phyloP scores from a whole-genome alignment of 108 stramenopile genomes.

The Chaetoceros tenuissimus region DNA sequence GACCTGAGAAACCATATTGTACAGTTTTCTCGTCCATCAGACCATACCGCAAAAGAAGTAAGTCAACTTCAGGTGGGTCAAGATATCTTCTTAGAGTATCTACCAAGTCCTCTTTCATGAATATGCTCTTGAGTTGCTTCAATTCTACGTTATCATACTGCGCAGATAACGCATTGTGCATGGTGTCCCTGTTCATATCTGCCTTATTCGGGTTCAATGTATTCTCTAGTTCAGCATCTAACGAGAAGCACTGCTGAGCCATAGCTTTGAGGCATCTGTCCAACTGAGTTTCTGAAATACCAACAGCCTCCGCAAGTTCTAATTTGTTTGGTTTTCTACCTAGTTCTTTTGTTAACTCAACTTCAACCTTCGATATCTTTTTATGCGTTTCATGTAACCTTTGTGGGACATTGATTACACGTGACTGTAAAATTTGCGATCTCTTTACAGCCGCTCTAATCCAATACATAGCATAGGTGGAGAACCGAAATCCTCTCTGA shows the following conservation, averaged over 20 bases:
- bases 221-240: slow-evolving; percentile 56
- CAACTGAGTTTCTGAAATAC: slow-evolving; percentile 54
- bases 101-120: slow-evolving; percentile 62
- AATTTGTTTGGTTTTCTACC: slow-evolving; percentile 45
- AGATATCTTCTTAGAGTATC: slow-evolving; percentile 46
- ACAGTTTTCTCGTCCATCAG: slow-evolving; percentile 43
- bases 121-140: slow-evolving; percentile 26
- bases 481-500: slow-evolving; percentile 84
- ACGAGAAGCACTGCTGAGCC: slow-evolving; percentile 50
- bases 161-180: slow-evolving; percentile 48
- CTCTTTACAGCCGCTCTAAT: slow-evolving; percentile 86
- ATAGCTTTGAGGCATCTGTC: slow-evolving; percentile 61
- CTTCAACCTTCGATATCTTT: slow-evolving; percentile 32
- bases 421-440: slow-evolving; percentile 63
- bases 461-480: slow-evolving; percentile 98
- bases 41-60: slow-evolving; percentile 64
- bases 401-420: slow-evolving; percentile 61
- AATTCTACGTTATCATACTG: slow-evolving; percentile 44
- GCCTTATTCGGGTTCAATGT: slow-evolving; percentile 29
- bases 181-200: slow-evolving; percentile 23
- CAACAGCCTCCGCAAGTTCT: slow-evolving; percentile 48
- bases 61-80: slow-evolving; percentile 39
- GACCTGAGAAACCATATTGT: slow-evolving; percentile 31
- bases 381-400: slow-evolving; percentile 77
- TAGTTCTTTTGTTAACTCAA: slow-evolving; percentile 26